A percentile compares a stretch with the other conserved stretches of the same genome.
These are phyloP conservation scores for Tetrapyrgos nigripes DNA, from an alignment of 1,284 basidiomycete species.

Conservation along the genomic window DNA sequence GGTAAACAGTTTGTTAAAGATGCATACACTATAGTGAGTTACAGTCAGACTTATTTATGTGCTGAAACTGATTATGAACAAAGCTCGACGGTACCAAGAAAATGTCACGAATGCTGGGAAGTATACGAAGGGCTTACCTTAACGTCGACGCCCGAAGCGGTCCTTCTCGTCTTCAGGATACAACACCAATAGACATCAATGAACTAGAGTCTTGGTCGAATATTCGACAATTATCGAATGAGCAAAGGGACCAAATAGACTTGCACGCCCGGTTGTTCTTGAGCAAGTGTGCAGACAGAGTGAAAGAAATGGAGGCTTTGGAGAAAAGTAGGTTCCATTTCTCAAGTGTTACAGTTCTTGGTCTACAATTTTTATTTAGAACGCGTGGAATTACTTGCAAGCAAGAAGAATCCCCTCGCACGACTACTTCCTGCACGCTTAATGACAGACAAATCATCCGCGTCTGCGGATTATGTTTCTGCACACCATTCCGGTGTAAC, in stretches of 20 bases:
- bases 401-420: conserved; percentile 63
- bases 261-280: conserved; percentile 85
- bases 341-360: not conserved
- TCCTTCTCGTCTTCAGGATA: conserved; percentile 54
- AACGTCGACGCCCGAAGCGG: conserved; percentile 68
- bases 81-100: conserved; percentile 78
- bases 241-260: conserved; percentile 92
- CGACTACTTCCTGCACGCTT: conserved; percentile 73
- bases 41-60: conserved; percentile 9
- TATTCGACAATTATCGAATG: conserved; percentile 78
- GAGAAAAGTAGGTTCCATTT: conserved; percentile 74
- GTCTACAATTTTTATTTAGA: conserved; percentile 47
- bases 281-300: conserved; percentile 81
- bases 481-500: conserved; percentile 86
- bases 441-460: conserved; percentile 60
- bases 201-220: conserved; percentile 65
- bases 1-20: conserved; percentile 75
- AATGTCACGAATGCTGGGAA: conserved; percentile 70
- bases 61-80: conserved; percentile 4
- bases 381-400: conserved; percentile 67
- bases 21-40: conserved; percentile 75
- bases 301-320: conserved; percentile 83
- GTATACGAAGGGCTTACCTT: conserved; percentile 80
- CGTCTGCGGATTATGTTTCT: conserved; percentile 74
- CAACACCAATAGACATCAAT: conserved; percentile 62